Base-by-base conservation (phyloP, 2,329 filamentous ascomycete genomes). In the Fusarium sp. region DNA sequence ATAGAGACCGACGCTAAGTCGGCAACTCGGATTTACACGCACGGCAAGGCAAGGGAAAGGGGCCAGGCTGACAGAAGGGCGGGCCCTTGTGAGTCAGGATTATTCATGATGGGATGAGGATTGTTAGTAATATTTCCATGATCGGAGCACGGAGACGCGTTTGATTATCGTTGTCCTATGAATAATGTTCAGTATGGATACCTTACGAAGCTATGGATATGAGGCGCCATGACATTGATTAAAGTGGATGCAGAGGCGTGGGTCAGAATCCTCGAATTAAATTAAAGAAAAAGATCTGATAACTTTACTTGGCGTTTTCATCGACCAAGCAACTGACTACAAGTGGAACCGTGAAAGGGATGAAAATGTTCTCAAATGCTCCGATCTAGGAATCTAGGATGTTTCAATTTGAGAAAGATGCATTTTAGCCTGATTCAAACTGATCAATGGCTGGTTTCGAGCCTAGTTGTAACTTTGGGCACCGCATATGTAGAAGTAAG, bases 241-340 rank as follows among this genome's bases (percentile, higher is more conserved):
- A 59, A 50, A 60, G 69, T 69, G 57, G 60, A 33, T 63, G 24
- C 47, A 39, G 49, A 16, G 35, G 47, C 10, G 48, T 60, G 61
- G 50, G 57, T 52, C 50, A 15, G 8, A 6, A 18, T 46, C 33
- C 18, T 42, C 68, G 49, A 70, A 66, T 71, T 31, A 58, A 28
- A 56, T 49, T 20, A 50, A 15, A 59, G 56, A 65, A 48, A 20
- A 54, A 42, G 71, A 75, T 75, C 73, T 73, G 73, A 75, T 75
- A 75, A 75, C 8, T 65, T 56, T 53, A 28, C 73, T 75, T 75
- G 71, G 73, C 73, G 58, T 44, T 71, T 55, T 56, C 41, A 69
- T 72, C 53, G 68, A 63, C 69, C 62, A 43, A 65, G 72, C 64
- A 71, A 71, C 65, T 59, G 41, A 31, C 16, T 15, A 18, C n/a